phyloP scores from a whole-genome alignment of 345 rosid species.

The Salix viminalis region DNA sequence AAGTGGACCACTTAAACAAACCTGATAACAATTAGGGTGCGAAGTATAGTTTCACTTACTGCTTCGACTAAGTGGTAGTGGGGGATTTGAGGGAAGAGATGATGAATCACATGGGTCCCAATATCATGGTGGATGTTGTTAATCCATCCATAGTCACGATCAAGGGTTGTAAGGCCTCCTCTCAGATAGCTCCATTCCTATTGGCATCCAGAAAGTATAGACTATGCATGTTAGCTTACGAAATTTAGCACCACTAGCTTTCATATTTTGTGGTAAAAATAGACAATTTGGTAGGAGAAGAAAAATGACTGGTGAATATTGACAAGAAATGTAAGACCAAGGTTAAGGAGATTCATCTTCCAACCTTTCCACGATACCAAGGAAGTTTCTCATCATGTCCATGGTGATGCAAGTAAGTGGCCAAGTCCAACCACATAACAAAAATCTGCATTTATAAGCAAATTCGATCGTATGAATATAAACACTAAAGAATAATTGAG shows the following conservation, averaged over 20 bases:
- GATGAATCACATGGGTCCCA: constrained; percentile 92
- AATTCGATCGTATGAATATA: background rate
- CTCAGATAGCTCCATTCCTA: constrained; percentile 87
- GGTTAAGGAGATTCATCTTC: background rate
- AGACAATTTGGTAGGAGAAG: background rate
- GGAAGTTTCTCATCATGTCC: constrained; percentile 80
- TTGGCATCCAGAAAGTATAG: background rate
- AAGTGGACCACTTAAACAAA: background rate
- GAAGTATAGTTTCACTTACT: constrained; percentile 30
- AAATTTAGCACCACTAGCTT: background rate
- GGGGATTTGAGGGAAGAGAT: constrained; percentile 94
- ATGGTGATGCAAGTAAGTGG: constrained; percentile 90
- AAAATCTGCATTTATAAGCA: constrained; percentile 43
- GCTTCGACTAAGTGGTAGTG: constrained; percentile 83
- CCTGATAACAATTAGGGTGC: background rate
- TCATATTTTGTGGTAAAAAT: background rate
- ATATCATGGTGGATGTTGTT: constrained; percentile 83
- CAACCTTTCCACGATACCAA: constrained; percentile 96
- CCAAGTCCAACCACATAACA: constrained; percentile 82
- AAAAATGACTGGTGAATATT: background rate
- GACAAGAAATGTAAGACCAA: background rate
- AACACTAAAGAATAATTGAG: background rate
- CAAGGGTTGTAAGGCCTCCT: constrained; percentile 86
- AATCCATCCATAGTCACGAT: constrained; percentile 73
- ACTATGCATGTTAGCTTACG: background rate